A percentile compares a stretch with the other conserved stretches of the same genome.
Conservation (phyloP, 306 rosid species). For the Acacia melanoxylon region DNA sequence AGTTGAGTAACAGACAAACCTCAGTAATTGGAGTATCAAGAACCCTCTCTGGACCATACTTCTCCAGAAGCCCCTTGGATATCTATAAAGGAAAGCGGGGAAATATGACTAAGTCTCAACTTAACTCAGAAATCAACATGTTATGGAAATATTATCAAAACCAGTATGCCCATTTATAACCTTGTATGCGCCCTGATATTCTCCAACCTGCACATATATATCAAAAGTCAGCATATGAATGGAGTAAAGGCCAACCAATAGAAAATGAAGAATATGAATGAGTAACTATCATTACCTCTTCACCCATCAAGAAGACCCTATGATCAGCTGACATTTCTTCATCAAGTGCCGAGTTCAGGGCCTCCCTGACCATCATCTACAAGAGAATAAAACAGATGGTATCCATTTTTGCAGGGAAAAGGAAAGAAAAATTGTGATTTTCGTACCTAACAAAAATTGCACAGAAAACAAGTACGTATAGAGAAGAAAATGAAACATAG, state of each 20-base stretch:
- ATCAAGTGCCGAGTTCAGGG: constrained; percentile 90
- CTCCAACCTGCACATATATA: constrained; percentile 78
- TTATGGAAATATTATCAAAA: neutral
- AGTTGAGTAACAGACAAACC: constrained; percentile 50
- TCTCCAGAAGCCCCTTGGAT: constrained; percentile 88
- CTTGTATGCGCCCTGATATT: constrained; percentile 99
- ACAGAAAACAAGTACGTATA: neutral
- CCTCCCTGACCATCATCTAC: constrained; percentile 86
- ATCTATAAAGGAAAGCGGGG: constrained; percentile 45
- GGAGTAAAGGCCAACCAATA: neutral
- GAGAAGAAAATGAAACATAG: neutral
- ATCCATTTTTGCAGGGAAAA: neutral
- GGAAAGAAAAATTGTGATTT: neutral
- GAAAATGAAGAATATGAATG: neutral
- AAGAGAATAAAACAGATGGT: neutral
- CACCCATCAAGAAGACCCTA: constrained; percentile 96
- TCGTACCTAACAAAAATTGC: neutral
- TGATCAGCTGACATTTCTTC: constrained; percentile 99
- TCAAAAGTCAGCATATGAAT: constrained; percentile 26
- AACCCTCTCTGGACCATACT: constrained; percentile 99
- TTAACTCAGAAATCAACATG: neutral
- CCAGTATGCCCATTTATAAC: constrained; percentile 41
- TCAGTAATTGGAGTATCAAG: constrained; percentile 98
- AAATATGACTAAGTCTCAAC: neutral
- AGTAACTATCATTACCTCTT: constrained; percentile 61